phyloP scores from a whole-genome alignment of 345 rosid genomes.

The Syzygium aromaticum region DNA sequence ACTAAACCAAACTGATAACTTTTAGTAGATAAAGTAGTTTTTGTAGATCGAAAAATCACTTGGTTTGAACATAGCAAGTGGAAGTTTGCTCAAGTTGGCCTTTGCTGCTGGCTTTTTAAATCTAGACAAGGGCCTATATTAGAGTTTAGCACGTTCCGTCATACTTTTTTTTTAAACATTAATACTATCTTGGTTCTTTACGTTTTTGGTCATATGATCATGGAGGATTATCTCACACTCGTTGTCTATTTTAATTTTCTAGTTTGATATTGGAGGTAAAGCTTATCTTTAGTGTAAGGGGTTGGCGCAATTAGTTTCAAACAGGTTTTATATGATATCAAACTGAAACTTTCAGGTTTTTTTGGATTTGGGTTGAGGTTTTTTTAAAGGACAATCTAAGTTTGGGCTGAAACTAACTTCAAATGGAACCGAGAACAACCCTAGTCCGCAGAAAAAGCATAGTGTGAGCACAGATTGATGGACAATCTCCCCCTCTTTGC shows the following conservation, averaged over 20 bases:
- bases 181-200: neutral
- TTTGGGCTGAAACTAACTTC: neutral
- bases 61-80: neutral
- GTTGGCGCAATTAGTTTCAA: neutral
- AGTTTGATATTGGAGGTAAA: neutral
- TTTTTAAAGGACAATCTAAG: neutral
- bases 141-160: neutral
- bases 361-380: neutral
- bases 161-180: neutral
- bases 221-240: neutral
- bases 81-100: neutral
- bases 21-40: neutral
- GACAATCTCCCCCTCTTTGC: neutral
- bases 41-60: neutral
- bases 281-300: neutral
- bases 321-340: neutral
- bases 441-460: neutral
- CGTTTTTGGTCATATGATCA: neutral
- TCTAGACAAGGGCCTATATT: neutral
- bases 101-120: neutral
- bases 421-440: neutral
- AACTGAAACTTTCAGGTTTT: neutral
- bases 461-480: neutral
- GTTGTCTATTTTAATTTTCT: neutral
- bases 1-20: neutral